Evolutionary conservation across 805 yeast species (phyloP).

Genomic region (Sugiyamaella valdiviana): DNA sequence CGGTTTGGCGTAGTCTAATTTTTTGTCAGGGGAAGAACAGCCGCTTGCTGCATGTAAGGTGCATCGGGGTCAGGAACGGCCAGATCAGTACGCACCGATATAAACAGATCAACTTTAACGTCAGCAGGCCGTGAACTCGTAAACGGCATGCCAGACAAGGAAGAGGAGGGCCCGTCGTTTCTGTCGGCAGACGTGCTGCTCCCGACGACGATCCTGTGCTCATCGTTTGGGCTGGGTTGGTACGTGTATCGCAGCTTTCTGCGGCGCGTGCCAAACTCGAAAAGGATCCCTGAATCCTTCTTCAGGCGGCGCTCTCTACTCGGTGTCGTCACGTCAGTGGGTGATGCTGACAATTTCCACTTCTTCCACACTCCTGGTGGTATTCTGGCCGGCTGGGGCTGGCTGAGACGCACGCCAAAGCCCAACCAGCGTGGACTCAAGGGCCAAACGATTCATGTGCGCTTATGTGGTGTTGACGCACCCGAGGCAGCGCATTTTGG

Average conservation of each 20-base stretch:
- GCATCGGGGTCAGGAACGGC: not conserved
- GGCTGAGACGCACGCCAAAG: slow-evolving; percentile 66
- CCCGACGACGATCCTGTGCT: slow-evolving; percentile 8
- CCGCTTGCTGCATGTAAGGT: not conserved
- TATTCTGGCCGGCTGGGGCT: slow-evolving; percentile 81
- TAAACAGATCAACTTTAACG: too few species aligned
- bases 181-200: slow-evolving; percentile 6
- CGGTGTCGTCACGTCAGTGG: slow-evolving; percentile 84
- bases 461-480: slow-evolving; percentile 93
- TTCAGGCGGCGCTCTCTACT: slow-evolving; percentile 43
- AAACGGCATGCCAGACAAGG: not conserved
- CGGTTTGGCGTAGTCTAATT: not conserved
- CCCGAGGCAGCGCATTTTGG: slow-evolving; percentile 96
- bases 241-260: slow-evolving; percentile 42
- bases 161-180: slow-evolving; percentile 1
- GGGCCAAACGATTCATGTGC: slow-evolving; percentile 66
- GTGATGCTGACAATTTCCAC: slow-evolving; percentile 94
- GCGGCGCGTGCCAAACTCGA: slow-evolving; percentile 45
- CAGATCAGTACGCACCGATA: not conserved
- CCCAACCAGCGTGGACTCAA: slow-evolving; percentile 42
- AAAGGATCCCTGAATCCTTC: slow-evolving; percentile 43
- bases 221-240: slow-evolving; percentile 19
- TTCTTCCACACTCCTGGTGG: slow-evolving; percentile 96
- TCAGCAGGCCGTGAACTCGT: not conserved
- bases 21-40: not conserved